These are phyloP conservation scores for Boletus coccyginus DNA, from an alignment of 768 basidiomycete genomes.

Conservation along the genomic window DNA sequence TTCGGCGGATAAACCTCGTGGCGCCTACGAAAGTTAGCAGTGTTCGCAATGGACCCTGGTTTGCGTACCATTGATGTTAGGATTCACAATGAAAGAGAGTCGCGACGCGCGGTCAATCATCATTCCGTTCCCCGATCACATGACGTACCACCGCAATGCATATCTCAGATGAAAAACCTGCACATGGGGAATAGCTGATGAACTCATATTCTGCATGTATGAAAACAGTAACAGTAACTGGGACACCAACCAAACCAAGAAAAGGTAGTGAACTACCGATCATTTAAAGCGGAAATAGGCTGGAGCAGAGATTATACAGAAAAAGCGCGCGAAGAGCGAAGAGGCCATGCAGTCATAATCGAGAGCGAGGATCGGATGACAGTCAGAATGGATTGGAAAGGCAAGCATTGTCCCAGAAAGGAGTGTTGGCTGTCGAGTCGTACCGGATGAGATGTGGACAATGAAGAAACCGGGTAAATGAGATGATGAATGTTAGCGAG, in stretches of 20 bases:
- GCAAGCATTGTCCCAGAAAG: constrained; percentile 26
- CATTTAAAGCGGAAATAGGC: constrained; percentile 9
- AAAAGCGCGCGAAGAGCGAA: constrained; percentile 8
- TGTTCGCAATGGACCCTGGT: not conserved
- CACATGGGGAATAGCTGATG: constrained; percentile 5
- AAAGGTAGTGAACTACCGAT: constrained; percentile 10
- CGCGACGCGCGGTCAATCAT: not conserved
- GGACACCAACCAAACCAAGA: constrained; percentile 24
- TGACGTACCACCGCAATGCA: constrained; percentile 15
- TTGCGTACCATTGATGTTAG: constrained; percentile 19
- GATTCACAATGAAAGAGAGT: not conserved
- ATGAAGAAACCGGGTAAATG: constrained; percentile 18
- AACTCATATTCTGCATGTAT: constrained; percentile 26
- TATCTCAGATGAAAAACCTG: not conserved
- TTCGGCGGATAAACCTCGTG: constrained; percentile 82
- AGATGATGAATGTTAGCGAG: constrained; percentile 16
- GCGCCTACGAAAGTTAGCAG: constrained; percentile 46
- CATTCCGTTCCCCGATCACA: constrained; percentile 16
- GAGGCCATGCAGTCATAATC: constrained; percentile 27
- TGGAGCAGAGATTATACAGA: constrained; percentile 12
- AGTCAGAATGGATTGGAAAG: constrained; percentile 6
- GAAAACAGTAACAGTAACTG: constrained; percentile 13
- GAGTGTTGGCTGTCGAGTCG: constrained; percentile 19
- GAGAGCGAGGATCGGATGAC: constrained; percentile 23
- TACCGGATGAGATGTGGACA: constrained; percentile 15